A percentile compares a stretch with the other conserved stretches of the same genome.
phyloP scores from a whole-genome alignment of 2,329 filamentous ascomycete species.

The Diplodia corticola region DNA sequence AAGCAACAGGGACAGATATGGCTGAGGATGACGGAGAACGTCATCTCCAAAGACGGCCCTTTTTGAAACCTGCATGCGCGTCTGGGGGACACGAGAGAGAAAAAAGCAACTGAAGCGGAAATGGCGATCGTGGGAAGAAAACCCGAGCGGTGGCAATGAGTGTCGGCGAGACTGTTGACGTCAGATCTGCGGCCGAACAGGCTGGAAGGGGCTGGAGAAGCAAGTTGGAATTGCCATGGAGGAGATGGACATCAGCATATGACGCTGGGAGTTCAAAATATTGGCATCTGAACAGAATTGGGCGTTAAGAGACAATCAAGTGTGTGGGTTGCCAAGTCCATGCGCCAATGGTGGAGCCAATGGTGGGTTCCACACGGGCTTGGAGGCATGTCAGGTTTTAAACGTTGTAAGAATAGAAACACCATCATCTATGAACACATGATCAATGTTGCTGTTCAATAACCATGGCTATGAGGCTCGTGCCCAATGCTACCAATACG shows the following conservation, averaged over 20 bases:
- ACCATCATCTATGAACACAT: neutral
- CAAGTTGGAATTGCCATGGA: neutral
- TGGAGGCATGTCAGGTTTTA: neutral
- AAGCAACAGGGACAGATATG: neutral
- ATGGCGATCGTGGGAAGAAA: neutral
- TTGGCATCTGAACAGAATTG: neutral
- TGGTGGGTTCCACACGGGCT: neutral
- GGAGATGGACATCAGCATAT: neutral
- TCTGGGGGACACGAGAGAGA: neutral
- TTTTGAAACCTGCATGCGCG: neutral
- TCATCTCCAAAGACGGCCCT: neutral
- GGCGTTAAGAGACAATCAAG: neutral
- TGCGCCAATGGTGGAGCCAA: neutral
- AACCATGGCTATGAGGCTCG: neutral
- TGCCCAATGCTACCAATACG: neutral
- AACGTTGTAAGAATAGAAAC: neutral
- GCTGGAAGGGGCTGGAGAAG: neutral
- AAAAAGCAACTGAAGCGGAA: neutral
- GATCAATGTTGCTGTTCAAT: neutral
- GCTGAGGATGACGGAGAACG: neutral
- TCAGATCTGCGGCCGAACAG: neutral
- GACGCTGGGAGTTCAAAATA: neutral
- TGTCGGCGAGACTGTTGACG: neutral
- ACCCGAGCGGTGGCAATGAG: neutral
- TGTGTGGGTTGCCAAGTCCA: neutral